A percentile compares a stretch with the other conserved stretches of the same genome.
These are phyloP conservation scores for Pseudogymnoascus sp. DNA, from an alignment of 2,329 filamentous ascomycete species.

Conservation along the genomic window DNA sequence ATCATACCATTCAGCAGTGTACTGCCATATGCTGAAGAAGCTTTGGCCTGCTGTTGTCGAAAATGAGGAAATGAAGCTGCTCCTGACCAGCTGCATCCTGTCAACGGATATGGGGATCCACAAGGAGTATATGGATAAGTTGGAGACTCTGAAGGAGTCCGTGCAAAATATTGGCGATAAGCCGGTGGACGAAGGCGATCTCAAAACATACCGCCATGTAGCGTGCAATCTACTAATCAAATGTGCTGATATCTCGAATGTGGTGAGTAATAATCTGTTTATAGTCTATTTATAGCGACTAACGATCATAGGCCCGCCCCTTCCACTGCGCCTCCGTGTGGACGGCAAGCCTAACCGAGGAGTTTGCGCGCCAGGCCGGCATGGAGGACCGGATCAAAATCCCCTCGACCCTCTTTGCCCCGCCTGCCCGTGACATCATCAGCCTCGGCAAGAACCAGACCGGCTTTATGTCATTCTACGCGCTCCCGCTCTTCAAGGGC, in stretches of 20 bases:
- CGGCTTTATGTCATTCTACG: slow-evolving; percentile 94
- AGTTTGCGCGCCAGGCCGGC: slow-evolving; percentile 84
- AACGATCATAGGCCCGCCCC: slow-evolving; percentile 60
- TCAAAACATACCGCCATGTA: slow-evolving; percentile 68
- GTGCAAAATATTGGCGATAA: slow-evolving; percentile 59
- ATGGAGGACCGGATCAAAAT: slow-evolving; percentile 89
- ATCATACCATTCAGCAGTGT: slow-evolving; percentile 95
- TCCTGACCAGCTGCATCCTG: slow-evolving; percentile 96
- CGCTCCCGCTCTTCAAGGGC: slow-evolving; percentile 81
- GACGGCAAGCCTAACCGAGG: slow-evolving; percentile 90
- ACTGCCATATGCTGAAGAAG: slow-evolving; percentile 86
- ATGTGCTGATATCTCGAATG: slow-evolving; percentile 97
- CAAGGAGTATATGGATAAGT: slow-evolving; percentile 89
- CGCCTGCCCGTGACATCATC: slow-evolving; percentile 73
- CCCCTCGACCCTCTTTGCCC: slow-evolving; percentile 76
- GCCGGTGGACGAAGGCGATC: slow-evolving; percentile 50
- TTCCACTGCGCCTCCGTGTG: slow-evolving; percentile 78
- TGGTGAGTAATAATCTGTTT: slow-evolving; percentile 51
- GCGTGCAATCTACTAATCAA: slow-evolving; percentile 93
- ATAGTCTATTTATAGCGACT: slow-evolving; percentile 11
- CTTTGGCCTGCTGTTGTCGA: slow-evolving; percentile 83
- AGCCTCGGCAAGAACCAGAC: slow-evolving; percentile 84
- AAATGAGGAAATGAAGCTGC: slow-evolving; percentile 69
- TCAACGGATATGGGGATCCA: slow-evolving; percentile 97
- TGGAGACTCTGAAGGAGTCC: slow-evolving; percentile 74